Evolutionary conservation across 768 basidiomycete genomes (phyloP).

Genomic region (Kwoniella dendrophila): DNA sequence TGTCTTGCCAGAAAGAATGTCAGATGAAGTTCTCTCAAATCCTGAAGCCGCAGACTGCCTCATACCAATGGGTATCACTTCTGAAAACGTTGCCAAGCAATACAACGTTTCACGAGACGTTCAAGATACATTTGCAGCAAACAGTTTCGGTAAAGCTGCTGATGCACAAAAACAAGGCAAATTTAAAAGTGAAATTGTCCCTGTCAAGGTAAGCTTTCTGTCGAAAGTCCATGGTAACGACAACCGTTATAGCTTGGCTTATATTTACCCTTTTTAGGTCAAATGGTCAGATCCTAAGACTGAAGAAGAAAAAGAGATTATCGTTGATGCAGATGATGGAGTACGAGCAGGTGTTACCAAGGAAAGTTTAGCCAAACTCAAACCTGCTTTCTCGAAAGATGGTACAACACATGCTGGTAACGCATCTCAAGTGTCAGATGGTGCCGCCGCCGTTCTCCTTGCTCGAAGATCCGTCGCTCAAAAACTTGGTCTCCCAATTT

Average conservation of each 20-base stretch:
- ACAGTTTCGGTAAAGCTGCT: constrained; percentile 79
- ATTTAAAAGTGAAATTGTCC: constrained; percentile 87
- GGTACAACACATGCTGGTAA: constrained; percentile 60
- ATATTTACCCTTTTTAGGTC: constrained; percentile 54
- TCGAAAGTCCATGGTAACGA: neutral
- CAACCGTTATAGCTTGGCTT: neutral
- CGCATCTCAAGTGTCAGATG: constrained; percentile 74
- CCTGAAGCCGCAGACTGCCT: constrained; percentile 61
- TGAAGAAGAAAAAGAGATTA: constrained; percentile 62
- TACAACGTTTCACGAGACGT: constrained; percentile 68
- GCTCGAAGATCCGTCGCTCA: constrained; percentile 78
- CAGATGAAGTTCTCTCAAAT: constrained; percentile 66
- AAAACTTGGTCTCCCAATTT: constrained; percentile 72
- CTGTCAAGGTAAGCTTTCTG: constrained; percentile 62
- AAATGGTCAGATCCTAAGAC: constrained; percentile 58
- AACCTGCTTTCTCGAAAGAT: constrained; percentile 72
- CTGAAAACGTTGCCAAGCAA: constrained; percentile 60
- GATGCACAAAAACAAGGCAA: constrained; percentile 67
- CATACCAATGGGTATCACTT: constrained; percentile 70
- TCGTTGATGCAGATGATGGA: constrained; percentile 80
- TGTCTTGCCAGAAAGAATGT: constrained; percentile 57
- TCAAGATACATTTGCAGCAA: constrained; percentile 87
- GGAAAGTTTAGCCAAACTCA: constrained; percentile 74
- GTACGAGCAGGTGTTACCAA: constrained; percentile 78
- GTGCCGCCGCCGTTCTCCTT: constrained; percentile 80